Conservation (phyloP, 805 yeast species). For the Lipomyces chichibuensis region DNA sequence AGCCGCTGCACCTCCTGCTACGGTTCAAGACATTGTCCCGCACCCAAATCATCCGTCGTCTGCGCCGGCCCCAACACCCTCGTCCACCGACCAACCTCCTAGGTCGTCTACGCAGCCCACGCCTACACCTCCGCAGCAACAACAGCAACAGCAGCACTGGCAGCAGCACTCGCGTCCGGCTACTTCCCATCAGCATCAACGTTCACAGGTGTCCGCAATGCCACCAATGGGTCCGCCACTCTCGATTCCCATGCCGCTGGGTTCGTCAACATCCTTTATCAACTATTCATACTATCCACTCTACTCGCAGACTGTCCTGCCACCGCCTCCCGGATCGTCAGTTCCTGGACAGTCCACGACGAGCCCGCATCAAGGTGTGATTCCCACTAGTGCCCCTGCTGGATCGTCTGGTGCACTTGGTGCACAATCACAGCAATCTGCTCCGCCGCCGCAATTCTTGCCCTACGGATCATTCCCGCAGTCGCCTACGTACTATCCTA, state of each 20-base stretch:
- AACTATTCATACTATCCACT: background rate
- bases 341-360: background rate
- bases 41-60: slow-evolving; percentile 4
- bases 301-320: background rate
- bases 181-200: background rate
- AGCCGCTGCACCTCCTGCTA: background rate
- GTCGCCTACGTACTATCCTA: slow-evolving; percentile 8
- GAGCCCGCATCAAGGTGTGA: background rate
- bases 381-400: background rate
- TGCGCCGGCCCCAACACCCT: slow-evolving; percentile 2
- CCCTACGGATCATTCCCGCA: slow-evolving; percentile 8
- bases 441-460: slow-evolving; percentile 4
- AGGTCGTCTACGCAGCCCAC: background rate
- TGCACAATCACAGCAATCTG: background rate
- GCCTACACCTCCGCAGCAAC: slow-evolving; percentile 2
- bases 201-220: slow-evolving; percentile 2
- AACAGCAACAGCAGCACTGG: slow-evolving; percentile 10
- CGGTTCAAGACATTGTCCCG: background rate
- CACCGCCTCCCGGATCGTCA: background rate
- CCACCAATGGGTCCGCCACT: background rate
- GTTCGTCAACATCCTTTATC: background rate
- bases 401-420: background rate
- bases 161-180: slow-evolving; percentile 12
- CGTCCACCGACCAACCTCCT: background rate
- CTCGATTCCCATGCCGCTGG: background rate